phyloP scores from a whole-genome alignment of 352 stramenopile genomes.

The Pythium brassicae region DNA sequence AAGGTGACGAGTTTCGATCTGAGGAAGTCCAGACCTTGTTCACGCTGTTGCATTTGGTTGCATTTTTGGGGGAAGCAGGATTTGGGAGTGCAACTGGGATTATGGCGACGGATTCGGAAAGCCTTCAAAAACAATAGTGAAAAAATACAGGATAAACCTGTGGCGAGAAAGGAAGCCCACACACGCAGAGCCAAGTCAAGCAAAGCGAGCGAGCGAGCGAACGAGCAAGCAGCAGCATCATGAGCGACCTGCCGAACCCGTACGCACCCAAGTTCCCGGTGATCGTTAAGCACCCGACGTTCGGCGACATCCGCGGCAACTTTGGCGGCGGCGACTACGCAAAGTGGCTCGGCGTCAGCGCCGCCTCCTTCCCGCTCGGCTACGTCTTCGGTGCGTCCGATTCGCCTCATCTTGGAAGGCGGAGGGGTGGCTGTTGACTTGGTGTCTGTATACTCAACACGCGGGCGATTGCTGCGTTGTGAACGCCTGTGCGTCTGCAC shows the following conservation, averaged over 20 bases:
- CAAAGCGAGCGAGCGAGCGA: conserved; percentile 6
- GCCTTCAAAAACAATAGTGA: background rate
- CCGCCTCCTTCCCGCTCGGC: conserved; percentile 64
- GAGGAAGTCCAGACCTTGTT: too few relatives aligned
- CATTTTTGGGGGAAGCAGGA: too few relatives aligned
- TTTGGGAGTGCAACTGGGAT: too few relatives aligned
- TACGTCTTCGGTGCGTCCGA: conserved; percentile 76
- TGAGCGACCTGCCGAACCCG: conserved; percentile 57
- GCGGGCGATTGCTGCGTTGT: conserved; percentile 1
- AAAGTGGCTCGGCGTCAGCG: conserved; percentile 51
- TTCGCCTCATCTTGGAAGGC: background rate
- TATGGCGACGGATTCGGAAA: too few relatives aligned
- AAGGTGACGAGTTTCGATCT: too few relatives aligned
- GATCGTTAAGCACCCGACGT: conserved; percentile 77
- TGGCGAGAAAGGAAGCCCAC: too few relatives aligned
- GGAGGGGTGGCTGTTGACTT: background rate
- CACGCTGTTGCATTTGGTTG: too few relatives aligned
- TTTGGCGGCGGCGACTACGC: conserved; percentile 63
- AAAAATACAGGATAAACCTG: conserved; percentile 1
- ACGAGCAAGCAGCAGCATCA: conserved; percentile 13
- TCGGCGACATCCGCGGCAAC: conserved; percentile 65
- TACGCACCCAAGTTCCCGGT: conserved; percentile 63
- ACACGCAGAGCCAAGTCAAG: conserved; percentile 1
- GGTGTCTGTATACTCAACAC: too few relatives aligned
- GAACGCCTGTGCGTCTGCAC: too few relatives aligned